Percentiles rank a stretch among this genome's conserved stretches.
Conservation (phyloP, 768 basidiomycete genomes). For the Phanerochaete sordida region DNA sequence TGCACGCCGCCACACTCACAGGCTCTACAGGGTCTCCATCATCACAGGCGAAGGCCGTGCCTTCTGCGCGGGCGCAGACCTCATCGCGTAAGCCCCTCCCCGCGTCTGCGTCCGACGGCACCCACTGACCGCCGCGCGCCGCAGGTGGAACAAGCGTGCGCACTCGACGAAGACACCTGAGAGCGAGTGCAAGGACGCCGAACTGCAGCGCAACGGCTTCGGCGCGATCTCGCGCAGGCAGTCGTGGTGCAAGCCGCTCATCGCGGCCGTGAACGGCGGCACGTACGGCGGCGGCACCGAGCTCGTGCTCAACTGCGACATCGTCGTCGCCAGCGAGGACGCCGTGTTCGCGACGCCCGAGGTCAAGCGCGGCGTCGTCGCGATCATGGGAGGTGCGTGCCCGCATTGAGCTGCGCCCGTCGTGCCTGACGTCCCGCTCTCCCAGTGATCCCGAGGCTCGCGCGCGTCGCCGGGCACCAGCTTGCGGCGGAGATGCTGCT, state of each 20-base stretch:
- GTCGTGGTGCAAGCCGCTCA: slow-evolving; percentile 62
- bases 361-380: slow-evolving; percentile 74
- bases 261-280: slow-evolving; percentile 79
- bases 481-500: slow-evolving; percentile 75
- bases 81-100: slow-evolving; percentile 55
- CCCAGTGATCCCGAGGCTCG: slow-evolving; percentile 62
- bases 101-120: not conserved
- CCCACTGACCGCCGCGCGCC: not conserved
- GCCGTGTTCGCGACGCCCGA: slow-evolving; percentile 75
- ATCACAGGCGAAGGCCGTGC: slow-evolving; percentile 69
- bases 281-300: slow-evolving; percentile 34
- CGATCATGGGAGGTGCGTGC: slow-evolving; percentile 62
- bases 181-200: slow-evolving; percentile 39
- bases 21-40: slow-evolving; percentile 57
- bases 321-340: slow-evolving; percentile 64
- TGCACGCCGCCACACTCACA: slow-evolving; percentile 3
- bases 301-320: slow-evolving; percentile 66
- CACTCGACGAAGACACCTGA: slow-evolving; percentile 25
- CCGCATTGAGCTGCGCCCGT: not conserved
- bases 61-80: slow-evolving; percentile 81
- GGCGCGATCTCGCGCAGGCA: slow-evolving; percentile 69
- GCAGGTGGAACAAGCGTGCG: slow-evolving; percentile 57
- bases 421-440: not conserved
- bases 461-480: slow-evolving; percentile 72
- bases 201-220: slow-evolving; percentile 54